Evolutionary conservation across 495 filamentous ascomycete genomes (phyloP).

Genomic region (Arthonia radiata): DNA sequence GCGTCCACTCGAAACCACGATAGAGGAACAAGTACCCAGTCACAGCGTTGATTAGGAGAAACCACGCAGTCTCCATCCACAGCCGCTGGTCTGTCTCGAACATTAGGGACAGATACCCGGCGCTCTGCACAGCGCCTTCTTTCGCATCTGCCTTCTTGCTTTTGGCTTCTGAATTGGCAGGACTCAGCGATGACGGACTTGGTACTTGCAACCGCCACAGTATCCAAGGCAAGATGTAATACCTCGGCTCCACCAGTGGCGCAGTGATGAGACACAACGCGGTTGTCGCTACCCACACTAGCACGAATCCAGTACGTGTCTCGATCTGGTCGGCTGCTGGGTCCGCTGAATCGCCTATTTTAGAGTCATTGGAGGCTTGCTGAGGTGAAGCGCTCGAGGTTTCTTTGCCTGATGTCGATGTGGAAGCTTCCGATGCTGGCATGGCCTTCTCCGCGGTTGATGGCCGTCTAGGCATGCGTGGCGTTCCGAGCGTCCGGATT

Average conservation of each 20-base stretch:
- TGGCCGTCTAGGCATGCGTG: neutral
- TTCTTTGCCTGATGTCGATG: no score
- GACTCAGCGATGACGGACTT: no score
- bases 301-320: conserved; percentile 23
- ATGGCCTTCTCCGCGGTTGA: neutral
- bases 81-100: conserved; percentile 18
- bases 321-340: conserved; percentile 12
- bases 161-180: conserved; percentile 3
- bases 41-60: conserved; percentile 39
- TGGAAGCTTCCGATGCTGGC: conserved; percentile 1
- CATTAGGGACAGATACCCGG: no score
- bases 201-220: conserved; percentile 73
- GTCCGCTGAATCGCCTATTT: no score
- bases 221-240: conserved; percentile 88
- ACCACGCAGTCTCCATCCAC: conserved; percentile 57
- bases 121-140: neutral
- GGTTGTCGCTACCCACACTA: conserved; percentile 49
- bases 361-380: no score
- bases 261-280: conserved; percentile 59
- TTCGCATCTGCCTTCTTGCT: neutral
- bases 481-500: conserved; percentile 28
- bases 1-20: conserved; percentile 55
- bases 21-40: conserved; percentile 67
- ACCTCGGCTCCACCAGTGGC: conserved; percentile 79
- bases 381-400: no score